Evolutionary conservation across 768 basidiomycete species (phyloP), one percentile per base, ranked within the genome.

Genomic region (Trametes villosa): DNA sequence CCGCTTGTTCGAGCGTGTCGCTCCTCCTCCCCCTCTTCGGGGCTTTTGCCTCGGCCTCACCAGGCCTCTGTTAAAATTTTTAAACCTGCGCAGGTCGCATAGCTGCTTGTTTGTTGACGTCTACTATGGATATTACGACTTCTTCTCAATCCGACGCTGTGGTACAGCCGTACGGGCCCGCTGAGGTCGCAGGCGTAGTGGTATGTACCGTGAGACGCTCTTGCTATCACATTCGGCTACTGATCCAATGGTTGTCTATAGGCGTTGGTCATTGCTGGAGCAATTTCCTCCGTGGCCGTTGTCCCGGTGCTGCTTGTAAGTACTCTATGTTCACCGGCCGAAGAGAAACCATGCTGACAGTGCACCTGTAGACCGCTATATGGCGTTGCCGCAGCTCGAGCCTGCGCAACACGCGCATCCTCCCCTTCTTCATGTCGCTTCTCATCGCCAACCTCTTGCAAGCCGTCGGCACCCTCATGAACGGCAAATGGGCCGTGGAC

Each of bases 401-500:
- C 20, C 44, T 64, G 49, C 61, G 61, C 13, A 58, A 67, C 30
- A 72, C 67, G 6, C 67, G 75, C 49, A 60, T 75, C 41, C 61
- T 70, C 33, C 62, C 71, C 12, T 64, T 72, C 45, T 72, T 75
- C 38, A 60, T 67, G 31, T 77, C 72, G 3, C 66, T 77, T 12
- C 53, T 77, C 13, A 26, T 68, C 24, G 65, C 76, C 47, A 77
- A 76, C 53, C 18, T 73, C 36, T 31, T 75, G 34, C 76, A 77
- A 51, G 66, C 72, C 33, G 57, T 74, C 13, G 75, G 74, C 9
- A 70, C 75, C 0, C 50, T 74, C 38, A 53, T 77, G 18, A 73
- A 73, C 64, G 34, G 57, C 9, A 60, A 57, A 27, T 77, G 76
- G 76, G 62, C 74, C 4, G 11, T 41, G 11, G 51, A 69, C 1